A percentile compares a stretch with the other conserved stretches of the same genome.
These are phyloP conservation scores for Hymenoscyphus salicellus DNA, from an alignment of 2,329 filamentous ascomycete genomes.

Conservation along the genomic window DNA sequence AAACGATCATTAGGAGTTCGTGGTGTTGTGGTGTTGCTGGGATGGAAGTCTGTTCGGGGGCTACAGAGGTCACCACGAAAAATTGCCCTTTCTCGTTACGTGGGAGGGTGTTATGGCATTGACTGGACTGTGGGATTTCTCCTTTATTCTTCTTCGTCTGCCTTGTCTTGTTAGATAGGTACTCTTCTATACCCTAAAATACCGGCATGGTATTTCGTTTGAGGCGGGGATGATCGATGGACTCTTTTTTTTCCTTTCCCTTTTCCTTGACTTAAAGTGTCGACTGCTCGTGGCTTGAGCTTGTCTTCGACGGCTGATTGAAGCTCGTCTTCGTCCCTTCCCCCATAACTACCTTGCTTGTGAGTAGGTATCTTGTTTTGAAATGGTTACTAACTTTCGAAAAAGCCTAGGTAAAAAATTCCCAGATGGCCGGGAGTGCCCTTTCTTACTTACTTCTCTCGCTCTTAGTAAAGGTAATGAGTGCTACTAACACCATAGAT, in stretches of 20 bases:
- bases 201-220: neutral
- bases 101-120: no score
- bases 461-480: no score
- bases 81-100: neutral
- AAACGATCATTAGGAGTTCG: neutral
- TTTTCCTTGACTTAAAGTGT: neutral
- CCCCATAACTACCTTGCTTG: neutral
- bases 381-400: no score
- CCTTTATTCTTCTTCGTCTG: neutral
- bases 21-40: neutral
- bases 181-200: neutral
- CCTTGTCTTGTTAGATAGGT: constrained; percentile 3
- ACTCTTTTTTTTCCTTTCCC: neutral
- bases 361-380: no score
- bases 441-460: no score
- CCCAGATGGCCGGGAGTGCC: no score
- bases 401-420: no score
- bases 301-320: no score
- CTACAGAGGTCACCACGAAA: neutral
- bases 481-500: no score
- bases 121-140: neutral
- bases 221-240: neutral
- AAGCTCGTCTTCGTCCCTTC: no score
- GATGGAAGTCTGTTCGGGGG: neutral
- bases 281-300: neutral